Evolutionary conservation across 2,329 filamentous ascomycete genomes (phyloP).

Genomic region (Aspergillus sp.): DNA sequence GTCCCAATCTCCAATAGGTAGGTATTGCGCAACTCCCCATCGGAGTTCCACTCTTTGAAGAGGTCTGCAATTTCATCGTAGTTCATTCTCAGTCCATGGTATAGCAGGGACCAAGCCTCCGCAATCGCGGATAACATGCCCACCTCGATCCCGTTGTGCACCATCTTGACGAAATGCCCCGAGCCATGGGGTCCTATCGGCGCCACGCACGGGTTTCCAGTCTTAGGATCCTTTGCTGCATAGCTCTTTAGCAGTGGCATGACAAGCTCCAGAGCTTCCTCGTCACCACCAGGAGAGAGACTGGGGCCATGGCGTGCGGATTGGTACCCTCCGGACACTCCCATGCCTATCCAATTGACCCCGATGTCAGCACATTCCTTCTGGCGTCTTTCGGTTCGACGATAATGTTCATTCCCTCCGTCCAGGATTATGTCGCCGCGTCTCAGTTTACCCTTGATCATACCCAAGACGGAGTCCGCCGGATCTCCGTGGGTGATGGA

Average conservation of each 20-base stretch:
- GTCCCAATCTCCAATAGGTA: constrained; percentile 64
- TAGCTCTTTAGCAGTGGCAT: constrained; percentile 62
- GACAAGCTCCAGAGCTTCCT: constrained; percentile 56
- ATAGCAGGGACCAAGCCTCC: constrained; percentile 66
- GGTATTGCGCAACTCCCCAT: constrained; percentile 58
- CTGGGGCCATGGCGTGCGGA: constrained; percentile 64
- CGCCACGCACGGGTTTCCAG: constrained; percentile 60
- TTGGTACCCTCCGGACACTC: constrained; percentile 69
- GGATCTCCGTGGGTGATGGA: constrained; percentile 41
- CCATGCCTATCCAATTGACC: constrained; percentile 66
- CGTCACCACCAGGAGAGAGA: constrained; percentile 65
- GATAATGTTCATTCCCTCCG: constrained; percentile 66
- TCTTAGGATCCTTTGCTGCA: constrained; percentile 59
- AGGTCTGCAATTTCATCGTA: constrained; percentile 61
- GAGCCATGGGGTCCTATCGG: constrained; percentile 61
- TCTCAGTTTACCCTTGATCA: constrained; percentile 52
- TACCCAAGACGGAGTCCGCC: constrained; percentile 34
- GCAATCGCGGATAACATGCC: constrained; percentile 66
- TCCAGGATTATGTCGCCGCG: constrained; percentile 67
- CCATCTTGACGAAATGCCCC: constrained; percentile 74
- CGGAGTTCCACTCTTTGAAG: constrained; percentile 60
- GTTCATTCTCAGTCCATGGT: constrained; percentile 55
- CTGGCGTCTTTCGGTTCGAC: constrained; percentile 63
- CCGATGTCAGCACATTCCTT: constrained; percentile 55
- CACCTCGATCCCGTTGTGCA: constrained; percentile 73